These are phyloP conservation scores for Bruguiera parviflora DNA, from an alignment of 345 rosid species.

Conservation along the genomic window DNA sequence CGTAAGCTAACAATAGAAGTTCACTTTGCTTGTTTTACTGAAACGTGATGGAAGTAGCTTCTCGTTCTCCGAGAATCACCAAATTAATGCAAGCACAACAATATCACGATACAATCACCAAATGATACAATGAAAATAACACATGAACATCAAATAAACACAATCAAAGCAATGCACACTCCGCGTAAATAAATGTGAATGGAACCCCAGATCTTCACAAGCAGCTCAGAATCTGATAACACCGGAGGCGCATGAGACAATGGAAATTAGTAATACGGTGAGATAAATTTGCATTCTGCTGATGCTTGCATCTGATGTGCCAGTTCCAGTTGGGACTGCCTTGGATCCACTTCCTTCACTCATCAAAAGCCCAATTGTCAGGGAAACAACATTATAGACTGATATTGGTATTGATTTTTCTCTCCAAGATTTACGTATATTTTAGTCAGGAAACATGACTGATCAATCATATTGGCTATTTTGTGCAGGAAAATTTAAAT, in stretches of 20 bases:
- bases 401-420: too few relatives aligned
- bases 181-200: not conserved
- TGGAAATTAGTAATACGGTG: not conserved
- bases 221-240: constrained; percentile 9
- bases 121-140: not conserved
- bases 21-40: not conserved
- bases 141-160: not conserved
- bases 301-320: constrained; percentile 21
- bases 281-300: constrained; percentile 11
- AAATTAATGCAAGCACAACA: too few relatives aligned
- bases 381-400: not conserved
- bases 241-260: constrained; percentile 9
- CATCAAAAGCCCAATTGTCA: not conserved
- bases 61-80: not conserved
- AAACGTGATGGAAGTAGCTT: not conserved
- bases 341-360: constrained; percentile 38
- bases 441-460: too few relatives aligned
- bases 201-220: not conserved
- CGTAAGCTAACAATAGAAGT: too few relatives aligned
- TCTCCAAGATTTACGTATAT: too few relatives aligned
- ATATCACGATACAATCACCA: not conserved
- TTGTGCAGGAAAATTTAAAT: too few relatives aligned
- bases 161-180: not conserved
- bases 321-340: constrained; percentile 27
- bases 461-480: too few relatives aligned